phyloP scores from a whole-genome alignment of 1,139 yeast genomes.

The Scheffersomyces parashehatae region DNA sequence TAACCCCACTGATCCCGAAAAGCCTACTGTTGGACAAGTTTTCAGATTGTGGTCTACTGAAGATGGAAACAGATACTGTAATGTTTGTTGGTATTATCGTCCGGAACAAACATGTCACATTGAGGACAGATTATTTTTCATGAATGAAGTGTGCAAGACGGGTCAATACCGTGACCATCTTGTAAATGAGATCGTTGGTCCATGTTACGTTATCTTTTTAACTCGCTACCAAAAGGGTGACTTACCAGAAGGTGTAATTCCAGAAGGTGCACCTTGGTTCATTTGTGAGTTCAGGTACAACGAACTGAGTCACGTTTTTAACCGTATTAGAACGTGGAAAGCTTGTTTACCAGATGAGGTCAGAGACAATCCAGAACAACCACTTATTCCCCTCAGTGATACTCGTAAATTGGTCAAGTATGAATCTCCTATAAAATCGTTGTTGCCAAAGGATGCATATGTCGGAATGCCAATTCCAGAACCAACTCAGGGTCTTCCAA shows the following conservation, averaged over 20 bases:
- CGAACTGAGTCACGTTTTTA: constrained; percentile 85
- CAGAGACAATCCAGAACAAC: constrained; percentile 82
- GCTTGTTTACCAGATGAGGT: constrained; percentile 98
- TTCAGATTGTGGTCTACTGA: constrained; percentile 87
- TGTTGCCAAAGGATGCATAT: constrained; percentile 73
- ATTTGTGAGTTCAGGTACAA: constrained; percentile 95
- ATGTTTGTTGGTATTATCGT: constrained; percentile 96
- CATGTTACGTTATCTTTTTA: constrained; percentile 92
- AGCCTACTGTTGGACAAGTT: constrained; percentile 92
- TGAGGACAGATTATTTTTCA: constrained; percentile 82
- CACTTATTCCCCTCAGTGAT: constrained; percentile 53
- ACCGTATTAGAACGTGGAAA: constrained; percentile 96
- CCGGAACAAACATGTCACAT: constrained; percentile 98
- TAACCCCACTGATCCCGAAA: constrained; percentile 82
- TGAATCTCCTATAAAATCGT: constrained; percentile 80
- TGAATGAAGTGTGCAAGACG: constrained; percentile 92
- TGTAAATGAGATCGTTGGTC: constrained; percentile 85
- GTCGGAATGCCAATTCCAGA: constrained; percentile 77
- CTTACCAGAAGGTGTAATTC: constrained; percentile 66
- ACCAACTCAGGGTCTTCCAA: constrained; percentile 71
- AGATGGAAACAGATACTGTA: constrained; percentile 85
- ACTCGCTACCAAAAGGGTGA: constrained; percentile 95
- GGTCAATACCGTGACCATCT: constrained; percentile 96
- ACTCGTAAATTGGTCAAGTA: constrained; percentile 70
- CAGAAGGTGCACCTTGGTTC: constrained; percentile 78